phyloP scores from a whole-genome alignment of 2,329 filamentous ascomycete species.

The Rhynchosporium graminicola region DNA sequence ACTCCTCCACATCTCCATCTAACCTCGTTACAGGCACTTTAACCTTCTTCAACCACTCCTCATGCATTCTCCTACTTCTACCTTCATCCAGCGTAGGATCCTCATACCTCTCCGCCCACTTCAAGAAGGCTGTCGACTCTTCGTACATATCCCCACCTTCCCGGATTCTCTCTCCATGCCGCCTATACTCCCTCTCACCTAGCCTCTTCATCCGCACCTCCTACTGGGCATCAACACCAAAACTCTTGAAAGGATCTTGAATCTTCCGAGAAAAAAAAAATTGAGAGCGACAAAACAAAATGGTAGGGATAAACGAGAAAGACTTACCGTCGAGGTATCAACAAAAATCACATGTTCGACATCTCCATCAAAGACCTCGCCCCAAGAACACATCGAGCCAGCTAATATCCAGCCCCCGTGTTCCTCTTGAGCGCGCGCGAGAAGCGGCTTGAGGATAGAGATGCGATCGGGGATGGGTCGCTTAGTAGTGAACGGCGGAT shows the following conservation, averaged over 20 bases:
- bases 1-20: slow-evolving; percentile 17
- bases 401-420: slow-evolving; percentile 22
- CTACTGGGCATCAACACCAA: not conserved
- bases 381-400: slow-evolving; percentile 20
- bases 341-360: slow-evolving; percentile 23
- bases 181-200: slow-evolving; percentile 18
- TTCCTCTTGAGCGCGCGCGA: slow-evolving; percentile 17
- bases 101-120: slow-evolving; percentile 21
- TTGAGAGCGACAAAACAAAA: not conserved
- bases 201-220: slow-evolving; percentile 20
- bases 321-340: slow-evolving; percentile 15
- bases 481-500: slow-evolving; percentile 23
- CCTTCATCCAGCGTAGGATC: slow-evolving; percentile 22
- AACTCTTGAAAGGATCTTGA: too few species aligned
- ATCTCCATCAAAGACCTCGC: slow-evolving; percentile 19
- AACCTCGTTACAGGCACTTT: slow-evolving; percentile 22
- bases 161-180: slow-evolving; percentile 20
- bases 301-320: not conserved
- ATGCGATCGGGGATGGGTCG: slow-evolving; percentile 18
- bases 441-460: slow-evolving; percentile 17
- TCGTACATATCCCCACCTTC: slow-evolving; percentile 25
- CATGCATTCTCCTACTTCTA: slow-evolving; percentile 19
- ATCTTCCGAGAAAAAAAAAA: not conserved
- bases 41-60: slow-evolving; percentile 19
- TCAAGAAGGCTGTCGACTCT: slow-evolving; percentile 20